Percentiles rank a stretch among this genome's conserved stretches.
Conservation (phyloP, 1,284 basidiomycete genomes). For the Xerocomus nothofagi region DNA sequence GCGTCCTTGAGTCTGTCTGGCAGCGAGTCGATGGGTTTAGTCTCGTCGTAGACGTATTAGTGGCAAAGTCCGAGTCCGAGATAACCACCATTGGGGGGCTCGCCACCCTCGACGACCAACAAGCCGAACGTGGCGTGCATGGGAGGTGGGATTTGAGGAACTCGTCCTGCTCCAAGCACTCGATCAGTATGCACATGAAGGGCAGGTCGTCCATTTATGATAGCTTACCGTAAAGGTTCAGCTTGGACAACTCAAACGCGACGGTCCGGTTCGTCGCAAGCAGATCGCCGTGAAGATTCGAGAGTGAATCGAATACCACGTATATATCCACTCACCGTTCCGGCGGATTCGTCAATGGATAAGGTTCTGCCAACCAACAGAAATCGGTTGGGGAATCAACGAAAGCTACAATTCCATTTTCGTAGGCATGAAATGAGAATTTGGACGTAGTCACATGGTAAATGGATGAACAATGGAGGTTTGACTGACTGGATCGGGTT, state of each 20-base stretch:
- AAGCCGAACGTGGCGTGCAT: constrained; percentile 37
- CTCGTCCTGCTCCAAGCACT: constrained; percentile 10
- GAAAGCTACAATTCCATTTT: too few relatives aligned
- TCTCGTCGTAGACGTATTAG: constrained; percentile 23
- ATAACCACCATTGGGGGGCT: constrained; percentile 32
- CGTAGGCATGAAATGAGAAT: too few relatives aligned
- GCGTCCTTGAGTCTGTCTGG: not conserved
- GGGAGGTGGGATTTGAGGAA: constrained; percentile 27
- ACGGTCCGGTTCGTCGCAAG: constrained; percentile 21
- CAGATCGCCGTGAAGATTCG: constrained; percentile 14
- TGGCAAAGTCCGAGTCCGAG: constrained; percentile 37
- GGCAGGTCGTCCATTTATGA: not conserved
- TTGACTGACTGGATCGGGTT: too few relatives aligned
- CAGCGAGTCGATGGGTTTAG: not conserved
- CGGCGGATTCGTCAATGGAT: too few relatives aligned
- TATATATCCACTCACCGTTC: too few relatives aligned
- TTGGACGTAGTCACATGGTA: not conserved
- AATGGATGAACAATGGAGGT: too few relatives aligned
- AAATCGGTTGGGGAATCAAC: too few relatives aligned
- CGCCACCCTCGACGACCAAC: constrained; percentile 41
- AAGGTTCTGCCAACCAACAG: too few relatives aligned
- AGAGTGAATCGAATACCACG: too few relatives aligned
- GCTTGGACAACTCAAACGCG: constrained; percentile 34
- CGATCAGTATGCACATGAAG: not conserved
- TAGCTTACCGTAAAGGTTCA: constrained; percentile 36